phyloP scores from a whole-genome alignment of 306 rosid genomes.

The Comarum palustre region DNA sequence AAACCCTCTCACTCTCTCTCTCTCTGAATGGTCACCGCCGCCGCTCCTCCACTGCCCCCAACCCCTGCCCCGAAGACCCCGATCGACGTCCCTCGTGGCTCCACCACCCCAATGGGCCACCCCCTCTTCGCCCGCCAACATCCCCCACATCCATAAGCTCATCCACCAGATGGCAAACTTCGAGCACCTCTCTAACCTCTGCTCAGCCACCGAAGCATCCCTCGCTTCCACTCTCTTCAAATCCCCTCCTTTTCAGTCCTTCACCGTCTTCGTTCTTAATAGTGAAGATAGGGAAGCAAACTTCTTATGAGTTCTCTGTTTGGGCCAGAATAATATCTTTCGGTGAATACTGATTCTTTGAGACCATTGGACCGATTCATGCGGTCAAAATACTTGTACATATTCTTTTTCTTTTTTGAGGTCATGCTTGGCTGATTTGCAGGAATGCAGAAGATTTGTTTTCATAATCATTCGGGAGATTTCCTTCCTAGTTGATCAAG shows the following conservation, averaged over 20 bases:
- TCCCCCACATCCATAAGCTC: slow-evolving; percentile 78
- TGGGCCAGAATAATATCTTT: no score
- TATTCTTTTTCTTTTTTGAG: no score
- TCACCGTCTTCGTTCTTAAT: slow-evolving; percentile 73
- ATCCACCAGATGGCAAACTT: slow-evolving; percentile 81
- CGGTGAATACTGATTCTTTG: no score
- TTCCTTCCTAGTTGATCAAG: no score
- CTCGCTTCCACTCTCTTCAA: slow-evolving; percentile 65
- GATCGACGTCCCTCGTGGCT: slow-evolving; percentile 24
- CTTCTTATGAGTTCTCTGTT: no score
- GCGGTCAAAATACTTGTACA: no score
- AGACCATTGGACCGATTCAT: no score
- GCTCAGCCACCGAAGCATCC: slow-evolving; percentile 63
- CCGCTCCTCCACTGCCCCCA: slow-evolving; percentile 82
- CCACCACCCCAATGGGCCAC: slow-evolving; percentile 38
- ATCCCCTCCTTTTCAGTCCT: slow-evolving; percentile 63
- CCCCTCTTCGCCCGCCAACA: slow-evolving; percentile 73
- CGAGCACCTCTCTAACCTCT: slow-evolving; percentile 63
- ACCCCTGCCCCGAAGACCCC: slow-evolving; percentile 41
- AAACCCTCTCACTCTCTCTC: neutral
- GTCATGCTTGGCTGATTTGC: no score
- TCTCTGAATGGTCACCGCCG: slow-evolving; percentile 55
- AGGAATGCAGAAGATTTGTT: no score
- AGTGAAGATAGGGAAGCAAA: no score
- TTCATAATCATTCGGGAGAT: no score